These are phyloP conservation scores for Lolium perenne DNA, from an alignment of 176 grass and related monocot genomes.

Conservation along the genomic window DNA sequence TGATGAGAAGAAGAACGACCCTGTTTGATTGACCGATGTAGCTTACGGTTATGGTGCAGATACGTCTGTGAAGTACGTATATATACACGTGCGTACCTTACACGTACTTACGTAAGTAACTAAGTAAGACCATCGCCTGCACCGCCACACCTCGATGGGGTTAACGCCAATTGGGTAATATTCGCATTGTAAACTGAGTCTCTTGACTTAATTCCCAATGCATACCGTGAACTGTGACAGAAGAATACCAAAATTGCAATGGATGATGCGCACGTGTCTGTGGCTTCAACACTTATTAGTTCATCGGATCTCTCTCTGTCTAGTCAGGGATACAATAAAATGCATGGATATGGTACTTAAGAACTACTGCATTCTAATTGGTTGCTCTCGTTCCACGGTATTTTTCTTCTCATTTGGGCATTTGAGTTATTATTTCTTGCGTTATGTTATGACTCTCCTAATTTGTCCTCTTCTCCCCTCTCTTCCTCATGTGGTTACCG, in stretches of 20 bases:
- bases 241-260: not conserved
- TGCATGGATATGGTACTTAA: not conserved
- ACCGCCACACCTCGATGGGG: not conserved
- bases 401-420: not conserved
- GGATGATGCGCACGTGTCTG: not conserved
- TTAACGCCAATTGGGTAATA: not conserved
- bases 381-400: not conserved
- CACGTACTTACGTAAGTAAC: not conserved
- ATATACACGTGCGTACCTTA: not conserved
- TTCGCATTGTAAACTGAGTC: conserved; percentile 26
- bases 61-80: not conserved
- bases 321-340: too few relatives aligned
- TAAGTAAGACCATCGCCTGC: not conserved
- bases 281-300: not conserved
- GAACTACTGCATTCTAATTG: too few relatives aligned
- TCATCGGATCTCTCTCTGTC: too few relatives aligned
- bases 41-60: not conserved
- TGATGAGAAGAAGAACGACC: not conserved
- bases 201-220: not conserved
- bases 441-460: too few relatives aligned
- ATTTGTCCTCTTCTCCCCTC: too few relatives aligned
- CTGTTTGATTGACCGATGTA: not conserved
- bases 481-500: too few relatives aligned
- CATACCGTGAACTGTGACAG: not conserved
- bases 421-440: too few relatives aligned